A percentile compares a stretch with the other conserved stretches of the same genome.
Evolutionary conservation across 768 basidiomycete species (phyloP).

Genomic region (Russula virescens): DNA sequence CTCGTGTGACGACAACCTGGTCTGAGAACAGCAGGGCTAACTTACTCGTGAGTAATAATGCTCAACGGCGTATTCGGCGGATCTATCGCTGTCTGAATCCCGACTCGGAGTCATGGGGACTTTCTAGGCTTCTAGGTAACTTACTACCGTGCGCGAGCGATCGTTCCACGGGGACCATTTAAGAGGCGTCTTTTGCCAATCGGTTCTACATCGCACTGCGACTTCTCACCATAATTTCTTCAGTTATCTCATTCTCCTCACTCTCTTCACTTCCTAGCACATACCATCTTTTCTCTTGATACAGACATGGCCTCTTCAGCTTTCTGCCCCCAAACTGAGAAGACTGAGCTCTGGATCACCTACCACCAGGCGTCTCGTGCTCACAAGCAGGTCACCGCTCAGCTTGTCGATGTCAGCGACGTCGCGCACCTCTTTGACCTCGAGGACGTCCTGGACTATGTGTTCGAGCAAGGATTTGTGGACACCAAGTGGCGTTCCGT

Average conservation of each 20-base stretch:
- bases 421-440: slow-evolving; percentile 39
- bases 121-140: not conserved
- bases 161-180: not conserved
- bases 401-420: slow-evolving; percentile 44
- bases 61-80: not conserved
- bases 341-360: slow-evolving; percentile 41
- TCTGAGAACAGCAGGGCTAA: not conserved
- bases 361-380: slow-evolving; percentile 44
- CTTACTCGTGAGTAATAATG: not conserved
- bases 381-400: slow-evolving; percentile 38
- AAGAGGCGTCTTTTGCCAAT: not conserved
- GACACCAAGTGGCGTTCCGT: slow-evolving; percentile 39
- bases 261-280: not conserved
- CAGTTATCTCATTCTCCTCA: not conserved
- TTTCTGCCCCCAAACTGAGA: not conserved
- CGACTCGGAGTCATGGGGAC: not conserved
- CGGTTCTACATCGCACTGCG: not conserved
- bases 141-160: not conserved
- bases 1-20: not conserved
- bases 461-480: slow-evolving; percentile 44
- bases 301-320: not conserved
- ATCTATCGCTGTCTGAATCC: not conserved
- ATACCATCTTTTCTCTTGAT: not conserved
- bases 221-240: not conserved
- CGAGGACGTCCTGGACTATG: slow-evolving; percentile 44